These are phyloP conservation scores for Chlorencoelia australis DNA, from an alignment of 2,329 filamentous ascomycete species.

Conservation along the genomic window DNA sequence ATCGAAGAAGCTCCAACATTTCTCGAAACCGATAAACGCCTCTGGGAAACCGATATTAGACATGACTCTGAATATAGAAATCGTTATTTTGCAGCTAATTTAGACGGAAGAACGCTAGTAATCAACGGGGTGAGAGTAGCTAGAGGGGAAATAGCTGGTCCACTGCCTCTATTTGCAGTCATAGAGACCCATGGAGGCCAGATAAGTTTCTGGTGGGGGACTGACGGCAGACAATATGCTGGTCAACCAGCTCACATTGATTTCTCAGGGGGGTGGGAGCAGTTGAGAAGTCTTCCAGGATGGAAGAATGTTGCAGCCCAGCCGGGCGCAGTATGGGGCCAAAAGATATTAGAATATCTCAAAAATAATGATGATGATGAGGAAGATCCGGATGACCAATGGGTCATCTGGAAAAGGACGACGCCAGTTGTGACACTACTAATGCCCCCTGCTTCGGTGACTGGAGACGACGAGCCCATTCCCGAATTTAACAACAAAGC, in stretches of 20 bases:
- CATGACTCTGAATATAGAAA: constrained; percentile 11
- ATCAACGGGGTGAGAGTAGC: constrained; percentile 22
- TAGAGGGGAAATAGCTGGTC: constrained; percentile 22
- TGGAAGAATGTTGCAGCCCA: constrained; percentile 11
- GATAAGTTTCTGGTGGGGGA: constrained; percentile 22
- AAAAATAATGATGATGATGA: constrained; percentile 3
- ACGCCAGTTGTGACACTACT: background rate
- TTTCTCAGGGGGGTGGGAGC: constrained; percentile 9
- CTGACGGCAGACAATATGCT: constrained; percentile 13
- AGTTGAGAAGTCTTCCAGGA: constrained; percentile 8
- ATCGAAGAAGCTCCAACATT: background rate
- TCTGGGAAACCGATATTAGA: constrained; percentile 16
- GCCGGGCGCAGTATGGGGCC: constrained; percentile 18
- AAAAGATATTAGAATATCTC: constrained; percentile 11
- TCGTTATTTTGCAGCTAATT: constrained; percentile 23
- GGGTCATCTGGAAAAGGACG: constrained; percentile 3
- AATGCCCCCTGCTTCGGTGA: too few relatives aligned
- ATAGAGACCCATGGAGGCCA: constrained; percentile 21
- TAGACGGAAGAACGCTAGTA: constrained; percentile 16
- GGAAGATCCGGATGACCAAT: constrained; percentile 3
- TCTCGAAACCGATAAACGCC: constrained; percentile 12
- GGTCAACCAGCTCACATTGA: background rate
- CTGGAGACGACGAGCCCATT: too few relatives aligned
- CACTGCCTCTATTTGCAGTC: constrained; percentile 23
- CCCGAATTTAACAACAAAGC: background rate